These are phyloP conservation scores for Trifolium pratense DNA, from an alignment of 306 rosid species.

Conservation along the genomic window DNA sequence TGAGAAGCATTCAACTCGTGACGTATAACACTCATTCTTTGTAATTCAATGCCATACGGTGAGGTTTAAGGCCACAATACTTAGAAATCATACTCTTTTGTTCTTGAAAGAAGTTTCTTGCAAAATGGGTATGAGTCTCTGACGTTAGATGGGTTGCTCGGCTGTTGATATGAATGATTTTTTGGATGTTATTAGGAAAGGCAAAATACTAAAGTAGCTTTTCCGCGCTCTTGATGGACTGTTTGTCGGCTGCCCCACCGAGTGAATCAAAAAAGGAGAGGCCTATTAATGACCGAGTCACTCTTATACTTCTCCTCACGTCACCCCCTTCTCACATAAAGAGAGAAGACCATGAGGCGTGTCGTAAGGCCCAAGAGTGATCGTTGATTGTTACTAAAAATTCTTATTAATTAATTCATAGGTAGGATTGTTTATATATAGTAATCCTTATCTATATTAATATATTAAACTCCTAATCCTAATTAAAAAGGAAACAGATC, in stretches of 20 bases:
- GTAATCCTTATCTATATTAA: background rate
- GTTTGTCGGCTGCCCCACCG: background rate
- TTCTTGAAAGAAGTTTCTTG: too few species aligned
- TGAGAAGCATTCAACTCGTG: slow-evolving; percentile 16
- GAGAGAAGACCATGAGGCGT: background rate
- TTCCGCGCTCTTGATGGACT: background rate
- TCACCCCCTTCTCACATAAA: slow-evolving; percentile 5
- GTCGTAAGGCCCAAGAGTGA: background rate
- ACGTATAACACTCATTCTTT: slow-evolving; percentile 1
- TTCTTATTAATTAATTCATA: background rate
- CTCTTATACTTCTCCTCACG: background rate
- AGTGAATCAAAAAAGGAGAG: background rate
- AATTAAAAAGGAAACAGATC: background rate
- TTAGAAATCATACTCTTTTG: too few species aligned
- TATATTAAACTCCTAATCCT: background rate
- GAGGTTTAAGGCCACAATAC: too few species aligned
- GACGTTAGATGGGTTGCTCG: too few species aligned
- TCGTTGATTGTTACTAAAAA: background rate
- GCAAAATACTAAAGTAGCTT: slow-evolving; percentile 11
- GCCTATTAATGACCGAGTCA: background rate
- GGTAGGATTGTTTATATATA: background rate
- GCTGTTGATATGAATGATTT: background rate
- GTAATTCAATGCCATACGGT: too few species aligned
- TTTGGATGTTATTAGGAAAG: background rate
- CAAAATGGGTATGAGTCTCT: too few species aligned